Base-by-base conservation (phyloP, 2,329 filamentous ascomycete genomes). In the Dactylellina cionopaga region DNA sequence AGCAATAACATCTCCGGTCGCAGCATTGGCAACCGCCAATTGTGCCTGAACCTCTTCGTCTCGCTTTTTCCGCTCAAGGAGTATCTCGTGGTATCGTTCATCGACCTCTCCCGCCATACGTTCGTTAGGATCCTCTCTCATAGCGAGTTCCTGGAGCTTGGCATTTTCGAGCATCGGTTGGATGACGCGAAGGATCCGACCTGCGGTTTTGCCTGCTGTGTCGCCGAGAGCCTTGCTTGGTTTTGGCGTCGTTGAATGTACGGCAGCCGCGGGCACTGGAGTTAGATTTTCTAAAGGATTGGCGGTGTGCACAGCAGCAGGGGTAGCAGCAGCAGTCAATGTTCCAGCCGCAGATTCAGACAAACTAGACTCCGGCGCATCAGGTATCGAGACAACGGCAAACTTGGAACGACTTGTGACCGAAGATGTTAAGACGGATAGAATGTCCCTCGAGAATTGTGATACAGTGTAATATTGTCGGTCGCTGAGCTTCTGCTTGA, bases 391-490 rank as follows among this genome's bases (percentile, higher is more conserved):
- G 29, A 54, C 52, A 24, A 55, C 54, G 4, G 68, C 68, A 24
- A 72, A 72, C 17, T 72, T 72, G 11, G 68, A 72, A 10, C 68
- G 43, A 22, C 68, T 72, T 15, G 68, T 72, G 3, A 72, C 68
- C 19, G 68, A 59, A 5, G 68, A 64, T 17, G 68, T 72, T 37
- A 52, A 84, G 81, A 75, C 84, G 84, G 10, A 90, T 80, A 74
- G 88, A 86, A 60, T 83, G 82, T 15, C 76, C 17, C 65, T 24
- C 24, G 84, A 83, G 76, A 90, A 89, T 0, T 83, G 79, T 4
- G 87, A 79, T 1, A 85, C 85, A 2, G 84, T 87, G 1, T 85
- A 85, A 76, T 89, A 89, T 71, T 84, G 84, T 5, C 88, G 82
- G 54, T 80, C 78, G 29, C 87, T 82, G n/a, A 89, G 80, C 51